These are phyloP conservation scores for Goffeauzyma gilvescens DNA, from an alignment of 768 basidiomycete species.

Conservation along the genomic window DNA sequence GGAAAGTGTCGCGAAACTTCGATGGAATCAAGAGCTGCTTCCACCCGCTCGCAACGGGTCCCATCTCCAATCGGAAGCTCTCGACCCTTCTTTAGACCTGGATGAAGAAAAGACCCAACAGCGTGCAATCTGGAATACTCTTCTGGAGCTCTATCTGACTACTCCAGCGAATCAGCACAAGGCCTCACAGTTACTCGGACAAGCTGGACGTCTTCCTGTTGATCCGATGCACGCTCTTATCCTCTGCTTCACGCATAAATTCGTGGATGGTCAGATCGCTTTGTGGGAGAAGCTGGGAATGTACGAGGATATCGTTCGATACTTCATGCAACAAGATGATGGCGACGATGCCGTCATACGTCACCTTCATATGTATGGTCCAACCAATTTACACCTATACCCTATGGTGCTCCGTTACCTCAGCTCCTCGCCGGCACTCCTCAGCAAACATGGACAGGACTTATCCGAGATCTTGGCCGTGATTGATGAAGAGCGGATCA, in stretches of 20 bases:
- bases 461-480: constrained; percentile 51
- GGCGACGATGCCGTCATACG: constrained; percentile 45
- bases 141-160: constrained; percentile 71
- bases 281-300: constrained; percentile 88
- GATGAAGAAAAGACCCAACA: constrained; percentile 47
- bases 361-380: constrained; percentile 58
- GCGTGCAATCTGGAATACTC: constrained; percentile 79
- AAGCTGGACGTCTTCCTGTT: constrained; percentile 42
- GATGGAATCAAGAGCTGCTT: constrained; percentile 65
- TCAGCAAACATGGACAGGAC: constrained; percentile 52
- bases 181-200: constrained; percentile 49
- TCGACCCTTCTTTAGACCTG: constrained; percentile 14
- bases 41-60: no score
- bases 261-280: constrained; percentile 65
- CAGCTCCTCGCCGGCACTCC: constrained; percentile 56
- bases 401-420: constrained; percentile 74
- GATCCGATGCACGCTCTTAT: constrained; percentile 87
- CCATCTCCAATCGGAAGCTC: no score
- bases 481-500: constrained; percentile 60
- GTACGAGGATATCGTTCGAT: constrained; percentile 86
- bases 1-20: constrained; percentile 57
- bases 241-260: constrained; percentile 65
- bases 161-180: constrained; percentile 39
- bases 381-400: constrained; percentile 54
- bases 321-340: constrained; percentile 62